Evolutionary conservation across 139 green algal genomes (phyloP).

Genomic region (Choricystis sp.): DNA sequence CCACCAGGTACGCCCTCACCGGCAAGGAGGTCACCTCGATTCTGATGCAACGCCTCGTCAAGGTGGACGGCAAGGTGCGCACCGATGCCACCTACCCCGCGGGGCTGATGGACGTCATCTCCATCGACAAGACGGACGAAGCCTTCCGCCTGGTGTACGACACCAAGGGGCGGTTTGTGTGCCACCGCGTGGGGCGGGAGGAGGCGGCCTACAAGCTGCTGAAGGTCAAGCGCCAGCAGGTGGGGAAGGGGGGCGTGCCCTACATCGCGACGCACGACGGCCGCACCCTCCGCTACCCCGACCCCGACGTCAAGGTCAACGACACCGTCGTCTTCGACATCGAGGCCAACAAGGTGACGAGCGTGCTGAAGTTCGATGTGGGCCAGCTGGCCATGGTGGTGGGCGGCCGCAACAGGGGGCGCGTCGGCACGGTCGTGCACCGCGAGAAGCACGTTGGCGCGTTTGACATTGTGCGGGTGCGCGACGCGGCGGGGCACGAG

Average conservation of each 20-base stretch:
- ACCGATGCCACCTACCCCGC: conserved; percentile 91
- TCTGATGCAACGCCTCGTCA: conserved; percentile 91
- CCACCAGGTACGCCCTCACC: conserved; percentile 89
- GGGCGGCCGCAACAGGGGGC: conserved; percentile 82
- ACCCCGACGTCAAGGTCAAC: conserved; percentile 87
- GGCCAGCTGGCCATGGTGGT: conserved; percentile 88
- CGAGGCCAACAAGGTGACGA: conserved; percentile 86
- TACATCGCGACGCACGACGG: conserved; percentile 91
- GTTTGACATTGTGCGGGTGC: conserved; percentile 92
- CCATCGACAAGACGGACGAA: conserved; percentile 90
- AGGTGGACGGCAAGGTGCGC: conserved; percentile 94
- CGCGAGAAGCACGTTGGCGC: conserved; percentile 91
- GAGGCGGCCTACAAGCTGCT: conserved; percentile 98
- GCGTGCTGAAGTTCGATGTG: conserved; percentile 94
- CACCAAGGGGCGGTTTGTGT: conserved; percentile 93
- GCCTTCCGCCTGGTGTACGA: conserved; percentile 88
- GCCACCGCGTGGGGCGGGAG: conserved; percentile 88
- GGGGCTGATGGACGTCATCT: conserved; percentile 97
- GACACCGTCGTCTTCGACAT: conserved; percentile 97
- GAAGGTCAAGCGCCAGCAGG: conserved; percentile 44
- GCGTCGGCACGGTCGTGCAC: conserved; percentile 78
- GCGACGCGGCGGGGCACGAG: conserved; percentile 78
- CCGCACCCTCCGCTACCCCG: conserved; percentile 95
- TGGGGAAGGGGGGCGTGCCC: conserved; percentile 81
- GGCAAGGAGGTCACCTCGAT: conserved; percentile 89